Evolutionary conservation across 345 rosid genomes (phyloP).

Genomic region (Clarkia xantiana): DNA sequence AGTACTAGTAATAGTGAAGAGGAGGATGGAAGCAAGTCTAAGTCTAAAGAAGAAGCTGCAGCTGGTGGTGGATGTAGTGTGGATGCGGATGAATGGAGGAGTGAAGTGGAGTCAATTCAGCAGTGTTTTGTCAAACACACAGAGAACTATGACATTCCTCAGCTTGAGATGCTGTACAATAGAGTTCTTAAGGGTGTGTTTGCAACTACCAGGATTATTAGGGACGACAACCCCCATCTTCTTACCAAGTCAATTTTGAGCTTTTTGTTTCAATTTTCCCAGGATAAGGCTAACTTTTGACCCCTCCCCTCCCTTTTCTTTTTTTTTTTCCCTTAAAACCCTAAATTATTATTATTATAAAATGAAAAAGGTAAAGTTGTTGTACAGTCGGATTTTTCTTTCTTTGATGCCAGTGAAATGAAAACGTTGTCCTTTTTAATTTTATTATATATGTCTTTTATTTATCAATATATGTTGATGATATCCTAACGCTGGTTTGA

Average conservation of each 20-base stretch:
- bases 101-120: conserved; percentile 31
- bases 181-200: conserved; percentile 65
- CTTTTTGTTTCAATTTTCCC: conserved; percentile 59
- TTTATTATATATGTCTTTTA: too few species aligned
- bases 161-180: conserved; percentile 74
- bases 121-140: conserved; percentile 37
- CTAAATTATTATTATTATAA: not conserved
- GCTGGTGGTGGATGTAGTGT: conserved; percentile 13
- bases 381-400: conserved; percentile 58
- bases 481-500: too few species aligned
- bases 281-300: conserved; percentile 62
- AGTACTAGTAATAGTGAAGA: too few species aligned
- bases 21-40: conserved; percentile 12
- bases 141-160: conserved; percentile 51
- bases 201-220: conserved; percentile 24
- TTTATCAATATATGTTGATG: too few species aligned
- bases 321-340: not conserved
- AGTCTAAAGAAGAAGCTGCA: conserved; percentile 16
- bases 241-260: conserved; percentile 69
- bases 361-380: conserved; percentile 13
- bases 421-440: not conserved
- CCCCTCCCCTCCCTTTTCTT: conserved; percentile 9
- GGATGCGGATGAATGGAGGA: conserved; percentile 29
- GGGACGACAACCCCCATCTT: conserved; percentile 20
- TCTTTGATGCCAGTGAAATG: not conserved